Evolutionary conservation across 169 alveolate genomes (phyloP).

Genomic region (Plasmodium billcollinsi): DNA sequence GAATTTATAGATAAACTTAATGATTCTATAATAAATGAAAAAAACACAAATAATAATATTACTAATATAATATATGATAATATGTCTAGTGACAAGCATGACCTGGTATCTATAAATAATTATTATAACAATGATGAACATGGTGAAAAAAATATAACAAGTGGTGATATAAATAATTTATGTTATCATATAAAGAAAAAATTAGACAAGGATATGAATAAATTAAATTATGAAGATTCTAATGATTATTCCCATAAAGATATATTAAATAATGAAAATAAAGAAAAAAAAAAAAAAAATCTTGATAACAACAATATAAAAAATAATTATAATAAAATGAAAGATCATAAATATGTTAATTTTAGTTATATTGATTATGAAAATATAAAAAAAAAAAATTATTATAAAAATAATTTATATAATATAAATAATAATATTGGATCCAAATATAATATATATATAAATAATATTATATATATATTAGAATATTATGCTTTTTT

Average conservation of each 20-base stretch:
- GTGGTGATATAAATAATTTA: slow-evolving; percentile 5
- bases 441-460: slow-evolving; percentile 13
- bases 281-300: neutral
- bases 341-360: slow-evolving; percentile 41
- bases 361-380: slow-evolving; percentile 77
- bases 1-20: slow-evolving; percentile 50
- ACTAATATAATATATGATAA: neutral
- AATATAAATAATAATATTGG: slow-evolving; percentile 42
- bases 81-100: neutral
- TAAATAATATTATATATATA: slow-evolving; percentile 69
- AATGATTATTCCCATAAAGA: slow-evolving; percentile 25
- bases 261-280: neutral
- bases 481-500: slow-evolving; percentile 75
- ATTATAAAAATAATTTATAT: slow-evolving; percentile 63
- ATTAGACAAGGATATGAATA: slow-evolving; percentile 29
- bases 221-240: slow-evolving; percentile 44
- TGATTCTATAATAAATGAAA: slow-evolving; percentile 24
- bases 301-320: slow-evolving; percentile 7
- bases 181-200: slow-evolving; percentile 38
- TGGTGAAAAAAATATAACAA: neutral
- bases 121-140: neutral
- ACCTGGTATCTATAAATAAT: neutral
- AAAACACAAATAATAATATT: neutral
- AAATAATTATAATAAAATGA: slow-evolving; percentile 5
- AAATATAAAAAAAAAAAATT: slow-evolving; percentile 72